Conservation (phyloP, 1,284 basidiomycete genomes). For the Taiwanofungus camphoratus region DNA sequence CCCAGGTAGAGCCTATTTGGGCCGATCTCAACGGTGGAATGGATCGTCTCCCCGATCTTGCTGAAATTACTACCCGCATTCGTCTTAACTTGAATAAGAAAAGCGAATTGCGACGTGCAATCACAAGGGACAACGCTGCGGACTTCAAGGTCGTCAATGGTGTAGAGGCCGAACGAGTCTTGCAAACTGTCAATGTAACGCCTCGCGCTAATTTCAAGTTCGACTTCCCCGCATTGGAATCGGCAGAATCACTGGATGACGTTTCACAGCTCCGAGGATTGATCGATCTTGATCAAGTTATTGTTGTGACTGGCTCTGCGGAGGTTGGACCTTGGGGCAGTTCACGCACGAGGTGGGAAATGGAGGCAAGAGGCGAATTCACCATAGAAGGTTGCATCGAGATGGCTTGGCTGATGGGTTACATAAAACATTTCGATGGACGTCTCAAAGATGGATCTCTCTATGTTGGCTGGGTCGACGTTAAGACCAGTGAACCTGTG, state of each 20-base stretch:
- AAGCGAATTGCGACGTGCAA: constrained; percentile 88
- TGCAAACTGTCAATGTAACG: constrained; percentile 90
- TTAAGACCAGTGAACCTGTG: constrained; percentile 92
- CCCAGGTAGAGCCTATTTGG: constrained; percentile 99
- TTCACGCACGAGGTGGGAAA: constrained; percentile 98
- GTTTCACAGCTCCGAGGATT: constrained; percentile 77
- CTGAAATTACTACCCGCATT: constrained; percentile 86
- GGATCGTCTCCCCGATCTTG: constrained; percentile 94
- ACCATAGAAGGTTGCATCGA: constrained; percentile 98
- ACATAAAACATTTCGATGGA: constrained; percentile 98
- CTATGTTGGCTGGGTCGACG: constrained; percentile 98
- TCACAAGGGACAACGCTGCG: constrained; percentile 89
- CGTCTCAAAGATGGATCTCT: constrained; percentile 88
- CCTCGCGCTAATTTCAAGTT: constrained; percentile 97
- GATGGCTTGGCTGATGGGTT: constrained; percentile 99
- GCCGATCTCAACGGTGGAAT: constrained; percentile 96
- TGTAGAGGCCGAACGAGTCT: constrained; percentile 86
- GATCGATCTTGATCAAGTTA: constrained; percentile 92
- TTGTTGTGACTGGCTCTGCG: constrained; percentile 92
- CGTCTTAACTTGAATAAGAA: constrained; percentile 74
- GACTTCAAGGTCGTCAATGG: constrained; percentile 94
- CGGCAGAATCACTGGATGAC: constrained; percentile 61
- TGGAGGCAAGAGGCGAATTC: constrained; percentile 92
- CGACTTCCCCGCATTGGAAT: constrained; percentile 83
- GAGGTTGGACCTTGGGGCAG: constrained; percentile 99